These are phyloP conservation scores for Ploettnerulaceae sp. DNA, from an alignment of 2,329 filamentous ascomycete genomes.

Conservation along the genomic window DNA sequence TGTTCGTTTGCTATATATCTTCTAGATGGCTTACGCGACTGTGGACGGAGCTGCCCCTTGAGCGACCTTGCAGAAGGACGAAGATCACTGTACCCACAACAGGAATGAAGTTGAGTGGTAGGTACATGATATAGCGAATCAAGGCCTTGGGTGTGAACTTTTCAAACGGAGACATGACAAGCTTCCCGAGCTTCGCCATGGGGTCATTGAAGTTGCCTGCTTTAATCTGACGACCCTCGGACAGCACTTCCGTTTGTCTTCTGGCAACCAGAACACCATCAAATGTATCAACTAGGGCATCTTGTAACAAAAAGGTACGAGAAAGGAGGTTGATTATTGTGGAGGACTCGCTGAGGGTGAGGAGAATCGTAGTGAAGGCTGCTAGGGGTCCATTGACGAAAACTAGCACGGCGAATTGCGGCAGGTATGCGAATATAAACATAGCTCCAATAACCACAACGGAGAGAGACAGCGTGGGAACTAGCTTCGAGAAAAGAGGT, in stretches of 20 bases:
- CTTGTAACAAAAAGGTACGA: conserved; percentile 71
- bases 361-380: conserved; percentile 64
- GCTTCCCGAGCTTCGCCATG: conserved; percentile 50
- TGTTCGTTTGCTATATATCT: not conserved
- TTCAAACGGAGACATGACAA: conserved; percentile 53
- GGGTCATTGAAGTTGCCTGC: conserved; percentile 47
- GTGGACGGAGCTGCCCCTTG: conserved; percentile 40
- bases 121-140: conserved; percentile 63
- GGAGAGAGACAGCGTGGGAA: conserved; percentile 64
- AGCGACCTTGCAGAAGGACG: conserved; percentile 65
- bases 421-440: conserved; percentile 83
- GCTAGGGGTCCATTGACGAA: conserved; percentile 82
- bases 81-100: conserved; percentile 81
- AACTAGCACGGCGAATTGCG: conserved; percentile 76
- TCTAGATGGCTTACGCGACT: conserved; percentile 43
- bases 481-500: conserved; percentile 50
- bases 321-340: conserved; percentile 53
- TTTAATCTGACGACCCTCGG: conserved; percentile 69
- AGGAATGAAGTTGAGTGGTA: conserved; percentile 90
- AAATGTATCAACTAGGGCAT: conserved; percentile 83
- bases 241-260: conserved; percentile 57
- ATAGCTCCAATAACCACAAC: conserved; percentile 68
- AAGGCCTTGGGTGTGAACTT: conserved; percentile 57
- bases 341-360: conserved; percentile 60
- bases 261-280: conserved; percentile 62